phyloP scores from a whole-genome alignment of 139 green algal species.

The Tetradesmus obliquus region DNA sequence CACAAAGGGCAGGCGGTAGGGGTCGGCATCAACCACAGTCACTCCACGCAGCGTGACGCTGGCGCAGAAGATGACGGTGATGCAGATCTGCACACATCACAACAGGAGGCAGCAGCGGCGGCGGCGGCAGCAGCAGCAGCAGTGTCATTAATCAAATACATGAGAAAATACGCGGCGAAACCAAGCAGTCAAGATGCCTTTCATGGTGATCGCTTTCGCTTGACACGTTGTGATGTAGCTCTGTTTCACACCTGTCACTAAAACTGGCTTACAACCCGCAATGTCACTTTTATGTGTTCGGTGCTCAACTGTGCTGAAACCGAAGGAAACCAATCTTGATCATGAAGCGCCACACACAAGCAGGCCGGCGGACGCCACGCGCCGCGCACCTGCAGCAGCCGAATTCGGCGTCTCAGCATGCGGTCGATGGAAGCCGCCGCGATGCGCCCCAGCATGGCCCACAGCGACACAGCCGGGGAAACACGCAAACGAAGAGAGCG shows the following conservation, averaged over 20 bases:
- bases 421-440: conserved; percentile 48
- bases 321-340: too few species aligned
- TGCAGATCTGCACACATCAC: conserved; percentile 27
- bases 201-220: too few species aligned
- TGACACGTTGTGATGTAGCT: too few species aligned
- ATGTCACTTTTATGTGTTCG: too few species aligned
- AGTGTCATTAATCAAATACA: background rate
- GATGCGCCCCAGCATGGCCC: conserved; percentile 56
- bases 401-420: conserved; percentile 49
- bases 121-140: background rate
- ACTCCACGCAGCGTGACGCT: conserved; percentile 41
- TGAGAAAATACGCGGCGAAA: too few species aligned
- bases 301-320: too few species aligned
- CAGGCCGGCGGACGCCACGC: background rate
- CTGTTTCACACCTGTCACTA: too few species aligned
- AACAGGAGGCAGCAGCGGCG: too few species aligned
- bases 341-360: too few species aligned
- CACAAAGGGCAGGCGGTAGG: conserved; percentile 58
- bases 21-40: conserved; percentile 37
- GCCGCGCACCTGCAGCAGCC: conserved; percentile 51
- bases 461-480: background rate
- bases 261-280: too few species aligned
- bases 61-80: conserved; percentile 52
- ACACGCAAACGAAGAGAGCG: too few species aligned
- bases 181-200: too few species aligned